Base-by-base conservation (phyloP, 2,329 filamentous ascomycete species). In the Fragosphaeria purpurea region DNA sequence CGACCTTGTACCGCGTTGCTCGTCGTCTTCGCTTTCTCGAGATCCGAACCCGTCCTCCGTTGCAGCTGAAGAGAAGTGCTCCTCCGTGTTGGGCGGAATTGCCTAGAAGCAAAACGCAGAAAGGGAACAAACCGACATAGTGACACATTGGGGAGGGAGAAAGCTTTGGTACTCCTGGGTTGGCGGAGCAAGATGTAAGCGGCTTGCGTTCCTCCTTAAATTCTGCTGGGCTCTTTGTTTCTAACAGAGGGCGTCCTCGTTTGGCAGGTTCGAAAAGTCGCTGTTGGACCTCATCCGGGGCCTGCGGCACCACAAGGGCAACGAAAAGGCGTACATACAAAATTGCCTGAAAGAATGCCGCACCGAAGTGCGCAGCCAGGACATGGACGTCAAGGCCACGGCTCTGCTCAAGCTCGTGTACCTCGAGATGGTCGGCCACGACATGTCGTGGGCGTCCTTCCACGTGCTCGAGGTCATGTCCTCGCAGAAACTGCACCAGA, bases 371-470 rank as follows among this genome's bases (percentile, higher is more conserved):
- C 85, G 85, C 65, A 86, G 86, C 59, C 86, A 91, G 70, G 93
- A 98, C 68, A 93, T 96, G 86, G 90, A 97, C 71, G 79, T 95
- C 69, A 98, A 98, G 75, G 90, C 93, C 22, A 97, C 89, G 37
- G 93, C 93, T 44, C 77, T 98, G 49, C 74, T 98, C 62, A 98
- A 98, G 73, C 79, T 98, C 60, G 85, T 96, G 48, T 98, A 98
- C 66, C 80, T 98, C 58, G 93, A 98, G 67, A 98, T 98, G 93
- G 90, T 97, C 59, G 93, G 93, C 11, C 87, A 97, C 65, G 93
- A 97, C 69, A 98, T 98, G 93, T 96, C 91, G 4, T 98, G 93
- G 93, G 93, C 93, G 4, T 90, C 90, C 10, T 98, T 98, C 70
- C 88, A 98, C 66, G 91, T 97, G 48, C 83, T 98, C 45, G 93